Conservation (phyloP, 139 green algal genomes). For the Picochlorum sp. region DNA sequence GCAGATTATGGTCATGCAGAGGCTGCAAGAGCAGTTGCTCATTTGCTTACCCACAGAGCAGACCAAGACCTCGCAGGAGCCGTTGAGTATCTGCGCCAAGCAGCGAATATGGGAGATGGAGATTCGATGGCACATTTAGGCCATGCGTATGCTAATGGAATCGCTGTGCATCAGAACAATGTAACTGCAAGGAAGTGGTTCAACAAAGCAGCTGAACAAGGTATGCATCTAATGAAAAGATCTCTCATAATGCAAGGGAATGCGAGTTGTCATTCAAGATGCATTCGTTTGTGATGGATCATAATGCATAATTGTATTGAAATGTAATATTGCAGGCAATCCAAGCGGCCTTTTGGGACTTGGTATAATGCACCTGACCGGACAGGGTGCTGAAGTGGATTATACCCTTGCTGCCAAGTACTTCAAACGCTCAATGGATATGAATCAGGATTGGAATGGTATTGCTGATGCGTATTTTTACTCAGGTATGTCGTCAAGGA, state of each 20-base stretch:
- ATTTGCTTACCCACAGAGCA: conserved; percentile 67
- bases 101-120: conserved; percentile 53
- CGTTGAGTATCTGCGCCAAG: conserved; percentile 52
- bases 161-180: conserved; percentile 38
- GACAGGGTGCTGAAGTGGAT: conserved; percentile 48
- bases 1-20: conserved; percentile 80
- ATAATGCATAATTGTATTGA: too few species aligned
- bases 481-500: conserved; percentile 31
- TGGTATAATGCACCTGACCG: conserved; percentile 81
- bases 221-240: not conserved
- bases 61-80: conserved; percentile 38
- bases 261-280: too few species aligned
- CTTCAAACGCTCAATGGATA: conserved; percentile 37
- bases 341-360: conserved; percentile 66
- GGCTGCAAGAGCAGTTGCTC: conserved; percentile 61
- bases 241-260: too few species aligned
- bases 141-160: conserved; percentile 76
- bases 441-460: conserved; percentile 2
- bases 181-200: conserved; percentile 34
- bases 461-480: conserved; percentile 61
- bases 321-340: not conserved
- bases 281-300: too few species aligned
- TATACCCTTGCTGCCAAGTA: conserved; percentile 36
- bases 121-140: conserved; percentile 78
- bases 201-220: conserved; percentile 13